Evolutionary conservation across 2,329 filamentous ascomycete species (phyloP).

Genomic region (Parastagonospora nodorum): DNA sequence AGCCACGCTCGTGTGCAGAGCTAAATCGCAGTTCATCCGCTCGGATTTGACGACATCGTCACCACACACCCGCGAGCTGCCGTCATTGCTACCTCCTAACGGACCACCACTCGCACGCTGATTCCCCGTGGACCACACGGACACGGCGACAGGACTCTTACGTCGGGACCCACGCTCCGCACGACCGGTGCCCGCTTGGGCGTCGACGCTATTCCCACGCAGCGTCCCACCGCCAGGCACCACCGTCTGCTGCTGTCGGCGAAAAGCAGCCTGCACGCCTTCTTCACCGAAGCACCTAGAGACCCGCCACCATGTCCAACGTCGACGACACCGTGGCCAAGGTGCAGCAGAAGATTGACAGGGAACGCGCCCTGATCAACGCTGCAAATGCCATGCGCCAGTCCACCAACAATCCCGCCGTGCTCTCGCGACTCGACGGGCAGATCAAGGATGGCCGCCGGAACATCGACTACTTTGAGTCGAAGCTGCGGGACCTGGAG

Average conservation of each 20-base stretch:
- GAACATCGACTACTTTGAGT: slow-evolving; percentile 95
- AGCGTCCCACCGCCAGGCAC: slow-evolving; percentile 33
- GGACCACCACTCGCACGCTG: slow-evolving; percentile 1
- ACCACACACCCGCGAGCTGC: slow-evolving; percentile 10
- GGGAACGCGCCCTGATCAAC: slow-evolving; percentile 93
- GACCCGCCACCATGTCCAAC: slow-evolving; percentile 55
- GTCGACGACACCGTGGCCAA: slow-evolving; percentile 71
- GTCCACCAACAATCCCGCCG: slow-evolving; percentile 90
- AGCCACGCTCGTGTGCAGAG: slow-evolving; percentile 32
- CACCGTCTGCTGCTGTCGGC: slow-evolving; percentile 29
- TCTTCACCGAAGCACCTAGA: slow-evolving; percentile 24
- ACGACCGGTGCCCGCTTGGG: slow-evolving; percentile 30
- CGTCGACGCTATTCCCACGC: slow-evolving; percentile 23
- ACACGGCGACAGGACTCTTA: slow-evolving; percentile 10
- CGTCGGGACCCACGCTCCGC: slow-evolving; percentile 12
- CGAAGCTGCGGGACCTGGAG: slow-evolving; percentile 86
- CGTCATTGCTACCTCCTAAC: slow-evolving; percentile 23
- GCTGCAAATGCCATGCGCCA: slow-evolving; percentile 94
- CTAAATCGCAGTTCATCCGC: slow-evolving; percentile 25
- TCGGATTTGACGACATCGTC: slow-evolving; percentile 33
- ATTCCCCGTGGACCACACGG: slow-evolving; percentile 1
- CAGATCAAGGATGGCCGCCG: slow-evolving; percentile 92
- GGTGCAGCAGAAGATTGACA: slow-evolving; percentile 96
- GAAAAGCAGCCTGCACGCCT: slow-evolving; percentile 28
- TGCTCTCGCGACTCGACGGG: slow-evolving; percentile 86